Evolutionary conservation across 176 grass and related monocot genomes (phyloP), one percentile per base, ranked within the genome.

Genomic region (Alloteropsis semialata): DNA sequence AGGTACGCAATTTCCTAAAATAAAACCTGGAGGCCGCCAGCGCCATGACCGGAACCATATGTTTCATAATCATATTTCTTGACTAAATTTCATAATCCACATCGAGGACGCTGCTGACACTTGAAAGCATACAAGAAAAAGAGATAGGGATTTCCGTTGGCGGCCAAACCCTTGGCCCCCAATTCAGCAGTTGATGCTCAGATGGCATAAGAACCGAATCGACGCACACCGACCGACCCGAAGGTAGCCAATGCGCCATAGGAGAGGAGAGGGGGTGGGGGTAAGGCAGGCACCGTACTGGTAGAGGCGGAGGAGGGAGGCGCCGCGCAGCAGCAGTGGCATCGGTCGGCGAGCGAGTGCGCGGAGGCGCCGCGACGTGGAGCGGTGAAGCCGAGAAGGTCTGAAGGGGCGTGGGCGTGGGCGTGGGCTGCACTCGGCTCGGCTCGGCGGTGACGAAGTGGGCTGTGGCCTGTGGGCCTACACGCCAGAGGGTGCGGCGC

Each of bases 321-420:
- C 79, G 46, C 67, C 85, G 76, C 80, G 76, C 76, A 89, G 78
- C 45, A 92, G 75, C 59, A 76, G 80, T 71, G 75, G 90, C 93
- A 96, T 96, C 84, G 37, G 81, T 90, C 81, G 37, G 68, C 84
- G 81, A 70, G 78, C 28, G 48, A 17, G 54, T 41, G 78, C 34
- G 77, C 53, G 65, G 36, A 76, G 76, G 54, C 81, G 68, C 75
- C 76, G 60, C 49, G 61, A 75, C 75, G 75, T 51, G 79, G 28
- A 66, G 61, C 32, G 41, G 42, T 43, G 72, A 72, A 49, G 30
- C 24, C 17, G 53, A 9, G 41, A 56, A 22, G 21, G 51, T n/a
- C n/a, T n/a, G n/a, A n/a, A 22, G 5, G 29, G 3, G 42, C 5
- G 45, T 13, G 73, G 21, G 63, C 39, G 51, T 72, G 75, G 75